These are phyloP conservation scores for Yamadazyma sp. DNA, from an alignment of 1,139 yeast species.

Conservation along the genomic window DNA sequence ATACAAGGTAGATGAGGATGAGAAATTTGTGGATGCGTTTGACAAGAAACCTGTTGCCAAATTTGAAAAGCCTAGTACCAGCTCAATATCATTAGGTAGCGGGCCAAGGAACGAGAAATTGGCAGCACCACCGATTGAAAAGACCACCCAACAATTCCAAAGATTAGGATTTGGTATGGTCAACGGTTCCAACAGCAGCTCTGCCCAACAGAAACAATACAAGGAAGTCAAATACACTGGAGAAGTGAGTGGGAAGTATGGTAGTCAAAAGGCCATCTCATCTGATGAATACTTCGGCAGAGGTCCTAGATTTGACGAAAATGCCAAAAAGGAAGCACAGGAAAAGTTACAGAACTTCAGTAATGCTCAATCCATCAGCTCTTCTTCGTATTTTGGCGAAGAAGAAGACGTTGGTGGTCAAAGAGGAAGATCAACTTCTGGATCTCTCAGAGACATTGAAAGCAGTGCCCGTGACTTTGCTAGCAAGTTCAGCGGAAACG, in stretches of 20 bases:
- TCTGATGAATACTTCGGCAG: conserved; percentile 94
- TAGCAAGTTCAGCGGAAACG: conserved; percentile 64
- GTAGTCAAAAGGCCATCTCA: conserved; percentile 89
- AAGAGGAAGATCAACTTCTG: conserved; percentile 23
- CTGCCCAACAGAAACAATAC: conserved; percentile 35
- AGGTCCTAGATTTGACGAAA: conserved; percentile 74
- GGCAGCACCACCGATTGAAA: conserved; percentile 45
- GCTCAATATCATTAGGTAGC: conserved; percentile 15
- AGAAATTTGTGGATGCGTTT: conserved; percentile 3
- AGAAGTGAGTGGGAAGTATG: conserved; percentile 73
- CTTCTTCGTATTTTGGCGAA: conserved; percentile 90
- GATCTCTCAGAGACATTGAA: conserved; percentile 45
- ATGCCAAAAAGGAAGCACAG: conserved; percentile 76
- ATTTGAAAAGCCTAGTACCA: conserved; percentile 8
- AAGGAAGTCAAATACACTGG: conserved; percentile 65
- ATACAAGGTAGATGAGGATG: conserved; percentile 46
- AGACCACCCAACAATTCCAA: conserved; percentile 70
- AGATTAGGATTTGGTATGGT: conserved; percentile 86
- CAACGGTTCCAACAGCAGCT: conserved; percentile 38
- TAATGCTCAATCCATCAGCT: conserved; percentile 89
- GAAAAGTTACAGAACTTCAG: conserved; percentile 74
- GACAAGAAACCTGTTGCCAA: conserved; percentile 1
- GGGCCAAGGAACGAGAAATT: conserved; percentile 17
- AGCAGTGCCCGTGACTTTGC: conserved; percentile 68
- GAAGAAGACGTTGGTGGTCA: conserved; percentile 44